Base-by-base conservation (phyloP, 768 basidiomycete species). In the Boletus sp. region DNA sequence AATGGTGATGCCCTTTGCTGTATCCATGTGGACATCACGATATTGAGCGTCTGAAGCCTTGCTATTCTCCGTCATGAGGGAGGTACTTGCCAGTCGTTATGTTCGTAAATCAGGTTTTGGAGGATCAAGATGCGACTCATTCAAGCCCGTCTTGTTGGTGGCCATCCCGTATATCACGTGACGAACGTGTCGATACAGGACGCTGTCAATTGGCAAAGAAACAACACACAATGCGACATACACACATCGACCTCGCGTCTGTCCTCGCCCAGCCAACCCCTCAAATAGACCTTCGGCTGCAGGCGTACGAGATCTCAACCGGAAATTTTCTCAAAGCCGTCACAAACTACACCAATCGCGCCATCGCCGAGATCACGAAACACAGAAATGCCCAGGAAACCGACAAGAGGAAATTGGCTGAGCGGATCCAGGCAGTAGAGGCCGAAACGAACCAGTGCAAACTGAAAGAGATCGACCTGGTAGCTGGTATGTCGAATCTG, bases 1-100 rank as follows among this genome's bases (percentile, higher is more conserved):
- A 6, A 73, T 54, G 13, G 79, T 78, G 34, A 81, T 62, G 15
- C 80, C 84, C 67, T 83, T 90, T 29, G 88, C 83, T 1, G 92
- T 90, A 58, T 84, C 82, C 91, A 93, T 92, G 65, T 84, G 85
- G 7, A 89, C 74, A 66, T 92, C 88, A 51, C 70, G 75, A 61
- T 74, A 72, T 44, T 68, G 65, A 19, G 70, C 59, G 23, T 70
- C 58, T 17, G 52, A 55, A 17, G 7, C 29, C 21, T 58, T 59
- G 19, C 34, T 45, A 19, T 40, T n/a, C 29, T 58, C 54, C 14
- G 47, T 40, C 63, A 66, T 67, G 53, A 50, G 5, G 30, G 23
- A 17, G 17, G 27, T 40, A 43, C 42, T 40, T 30, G 41, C 25
- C 9, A 41, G 29, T 50, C 19, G 50, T 41, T 30, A 29, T 41